Evolutionary conservation across 345 rosid species (phyloP), one percentile per base, ranked within the genome.

Genomic region (Pistacia integerrima): DNA sequence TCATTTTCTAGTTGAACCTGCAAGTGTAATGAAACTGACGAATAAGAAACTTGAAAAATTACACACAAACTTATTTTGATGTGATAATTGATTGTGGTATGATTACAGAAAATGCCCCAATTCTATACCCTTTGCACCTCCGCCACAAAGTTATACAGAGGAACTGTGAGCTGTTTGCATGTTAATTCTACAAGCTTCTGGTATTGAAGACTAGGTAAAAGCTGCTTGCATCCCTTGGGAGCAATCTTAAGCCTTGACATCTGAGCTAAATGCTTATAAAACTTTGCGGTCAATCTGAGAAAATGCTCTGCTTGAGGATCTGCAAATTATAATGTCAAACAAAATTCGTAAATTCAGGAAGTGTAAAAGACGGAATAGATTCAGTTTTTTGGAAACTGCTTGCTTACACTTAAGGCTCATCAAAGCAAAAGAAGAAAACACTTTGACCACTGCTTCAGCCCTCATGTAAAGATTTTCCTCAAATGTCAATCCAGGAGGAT

Each of bases 221-320:
- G 78, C 77, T 91, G 97, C 87, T 91, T 93, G 87, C 85, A 86
- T 56, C 98, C 94, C 69, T 88, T 90, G 0, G 92, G 82, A 81
- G 97, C 90, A 70, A 93, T 90, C 79, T 83, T 87, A 65, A 85
- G 93, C 78, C 84, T 92, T 65, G 92, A 85, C 70, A 92, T 86
- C 82, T 79, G 97, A 83, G 94, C 94, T 84, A 92, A 82, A 52
- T 89, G 92, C 82, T 87, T 93, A 90, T 90, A 93, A 77, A 93
- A 83, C 84, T 82, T 88, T 11, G 85, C 84, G 25, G 83, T 78
- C 74, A 88, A 61, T 78, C 92, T 79, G 70, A 93, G 86, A 71
- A 89, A 80, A 44, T 89, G 91, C 52, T 89, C 92, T 41, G 95
- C 94, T 82, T 89, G 91, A 14, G 84, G 48, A 70, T 89, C 98